Evolutionary conservation across 768 basidiomycete species (phyloP), one percentile per base, ranked within the genome.

Genomic region (Naematelia encephala): DNA sequence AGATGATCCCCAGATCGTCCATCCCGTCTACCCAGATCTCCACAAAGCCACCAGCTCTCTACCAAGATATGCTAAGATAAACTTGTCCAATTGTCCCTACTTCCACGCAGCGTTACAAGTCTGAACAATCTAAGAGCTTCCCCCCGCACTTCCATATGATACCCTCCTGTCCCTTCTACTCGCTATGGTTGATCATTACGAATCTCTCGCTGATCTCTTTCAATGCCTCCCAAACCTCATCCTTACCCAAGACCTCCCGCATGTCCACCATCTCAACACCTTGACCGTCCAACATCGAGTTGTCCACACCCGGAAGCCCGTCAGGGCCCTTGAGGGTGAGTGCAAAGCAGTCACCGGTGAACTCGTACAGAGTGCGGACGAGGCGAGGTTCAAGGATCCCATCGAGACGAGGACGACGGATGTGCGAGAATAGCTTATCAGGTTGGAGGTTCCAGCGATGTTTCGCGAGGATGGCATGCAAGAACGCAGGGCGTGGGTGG

Each of bases 391-490:
- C 74, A 12, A 51, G 30, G 43, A 72, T 71, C 26, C 64, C 64
- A 34, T 75, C 74, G 19, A 71, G 51, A 16, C 68, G 47, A 3
- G 74, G 71, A 42, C 67, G 62, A 10, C 60, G 57, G 54, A 73
- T 55, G 34, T 75, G 74, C 0, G 71, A 68, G 61, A 70, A 75
- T 10, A 75, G 63, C 54, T 72, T 75, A 43, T 61, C 62, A 5
- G 68, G 59, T 49, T 75, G 71, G 0, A 75, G 59, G 43, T 61
- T 49, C 10, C 56, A 46, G 29, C 67, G 62, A 50, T 79, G 77
- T 60, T 80, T 80, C 29, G 77, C 73, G 26, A 79, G 68, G 61
- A 79, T 79, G 26, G 75, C 75, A 52, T 79, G 79, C 19, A 74
- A 59, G 64, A 79, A 79, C 0, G 76, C 71, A 3, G 78, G 77